Evolutionary conservation across 768 basidiomycete species (phyloP), one percentile per base, ranked within the genome.

Genomic region (Mycena amicta): DNA sequence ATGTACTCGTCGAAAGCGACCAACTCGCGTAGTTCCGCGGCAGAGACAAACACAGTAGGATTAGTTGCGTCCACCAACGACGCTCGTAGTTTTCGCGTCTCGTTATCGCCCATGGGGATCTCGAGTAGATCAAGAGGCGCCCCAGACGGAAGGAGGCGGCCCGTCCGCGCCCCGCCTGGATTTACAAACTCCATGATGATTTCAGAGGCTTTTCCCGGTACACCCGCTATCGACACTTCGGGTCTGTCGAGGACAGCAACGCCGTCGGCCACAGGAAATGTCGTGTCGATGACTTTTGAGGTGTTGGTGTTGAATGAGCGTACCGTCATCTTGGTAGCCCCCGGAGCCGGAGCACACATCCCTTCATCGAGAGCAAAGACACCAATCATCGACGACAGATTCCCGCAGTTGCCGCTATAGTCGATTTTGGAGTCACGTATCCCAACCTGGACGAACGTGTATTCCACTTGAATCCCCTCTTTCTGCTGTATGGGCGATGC

Each of bases 41-140:
- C 70, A 30, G 71, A 54, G 62, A 90, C 76, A 71, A 92, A 85
- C 16, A 92, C 82, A 5, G 84, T 87, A 0, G 89, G 89, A 68
- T 91, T 90, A 16, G 89, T 87, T 1, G 88, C 88, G 65, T 91
- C 89, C 13, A 91, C 80, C 8, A 87, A 76, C 12, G 87, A 88
- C 1, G 75, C 79, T 40, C 68, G 70, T 52, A 82, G 57, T 22
- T 55, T 62, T 27, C 63, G 60, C 33, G 63, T 55, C n/a, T n/a
- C n/a, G n/a, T n/a, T n/a, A n/a, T n/a, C n/a, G n/a, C n/a, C n/a
- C n/a, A n/a, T n/a, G 27, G 68, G 50, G n/a, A 82, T 64, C 28
- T 73, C 59, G 37, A 89, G 68, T 3, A 54, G 50, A 62, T 88
- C 83, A 4, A 72, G 60, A 1, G 85, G 71, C 15, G 75, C 75